These are phyloP conservation scores for Butyriboletus appendiculatus DNA, from an alignment of 1,284 basidiomycete genomes.

Conservation along the genomic window DNA sequence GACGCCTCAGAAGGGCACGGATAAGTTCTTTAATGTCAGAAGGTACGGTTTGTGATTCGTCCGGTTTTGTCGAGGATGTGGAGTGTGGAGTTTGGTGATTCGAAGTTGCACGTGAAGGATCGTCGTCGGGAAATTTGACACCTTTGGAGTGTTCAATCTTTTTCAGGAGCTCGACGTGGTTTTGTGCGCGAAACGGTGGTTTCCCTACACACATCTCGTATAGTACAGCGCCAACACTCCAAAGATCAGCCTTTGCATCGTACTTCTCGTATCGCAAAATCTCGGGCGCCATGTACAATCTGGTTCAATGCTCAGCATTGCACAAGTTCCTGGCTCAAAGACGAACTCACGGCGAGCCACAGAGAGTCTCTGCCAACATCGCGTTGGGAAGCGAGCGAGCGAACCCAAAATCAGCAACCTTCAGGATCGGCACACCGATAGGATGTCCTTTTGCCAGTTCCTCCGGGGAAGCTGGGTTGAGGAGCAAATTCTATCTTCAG, in stretches of 20 bases:
- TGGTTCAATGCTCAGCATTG: slow-evolving; percentile 33
- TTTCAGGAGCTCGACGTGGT: slow-evolving; percentile 94
- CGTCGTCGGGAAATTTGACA: slow-evolving; percentile 94
- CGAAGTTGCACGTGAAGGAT: slow-evolving; percentile 39
- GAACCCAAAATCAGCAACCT: slow-evolving; percentile 98
- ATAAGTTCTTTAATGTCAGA: slow-evolving; percentile 90
- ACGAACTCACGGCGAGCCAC: slow-evolving; percentile 86
- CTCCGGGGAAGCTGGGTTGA: slow-evolving; percentile 80
- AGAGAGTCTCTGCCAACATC: slow-evolving; percentile 96
- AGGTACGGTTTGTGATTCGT: slow-evolving; percentile 62
- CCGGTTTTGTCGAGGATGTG: slow-evolving; percentile 24
- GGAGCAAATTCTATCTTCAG: slow-evolving; percentile 75
- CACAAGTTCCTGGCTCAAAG: neutral
- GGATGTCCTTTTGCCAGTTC: slow-evolving; percentile 89
- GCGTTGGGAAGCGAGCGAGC: slow-evolving; percentile 90
- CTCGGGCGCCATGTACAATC: slow-evolving; percentile 98
- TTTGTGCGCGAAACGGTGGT: slow-evolving; percentile 93
- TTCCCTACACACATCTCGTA: slow-evolving; percentile 95
- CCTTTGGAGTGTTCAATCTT: slow-evolving; percentile 88
- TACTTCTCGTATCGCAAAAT: slow-evolving; percentile 98
- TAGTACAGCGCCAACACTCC: slow-evolving; percentile 96
- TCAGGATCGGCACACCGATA: slow-evolving; percentile 89
- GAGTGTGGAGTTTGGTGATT: slow-evolving; percentile 20
- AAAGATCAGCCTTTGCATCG: slow-evolving; percentile 96
- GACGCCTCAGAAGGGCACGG: slow-evolving; percentile 78